Base-by-base conservation (phyloP, 1,139 yeast genomes). In the Taiozyma sp. region DNA sequence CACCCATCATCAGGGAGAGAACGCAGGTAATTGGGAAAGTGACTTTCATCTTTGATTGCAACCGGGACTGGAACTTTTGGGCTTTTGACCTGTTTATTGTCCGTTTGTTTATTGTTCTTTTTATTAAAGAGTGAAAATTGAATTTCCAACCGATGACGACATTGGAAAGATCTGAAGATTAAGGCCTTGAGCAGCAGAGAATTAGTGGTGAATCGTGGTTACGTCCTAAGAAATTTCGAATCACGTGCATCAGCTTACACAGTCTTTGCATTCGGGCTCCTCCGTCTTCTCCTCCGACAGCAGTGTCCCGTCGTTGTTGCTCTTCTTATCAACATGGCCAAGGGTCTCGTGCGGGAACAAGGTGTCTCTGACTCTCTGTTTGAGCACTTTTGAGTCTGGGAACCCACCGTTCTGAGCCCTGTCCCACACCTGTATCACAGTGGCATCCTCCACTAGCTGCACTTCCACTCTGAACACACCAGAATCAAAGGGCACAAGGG, bases 341-440 rank as follows among this genome's bases (percentile, higher is more conserved):
- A 81, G 63, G 13, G 65, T 60, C 22, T 71, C 65, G 0, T 62
- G 68, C 0, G 85, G 85, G 45, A 70, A 72, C n/a, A 80, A 65
- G 2, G 66, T 58, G 53, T 80, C 76, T 47, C 84, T 63, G 8
- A 83, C 78, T 44, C 70, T 66, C 55, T 80, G 82, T 65, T 83
- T 83, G 51, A 83, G 65, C 14, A 74, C 73, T 59, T 83, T 83
- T 16, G 84, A 76, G 57, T 83, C 87, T 6, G 85, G 87, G 64
- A 83, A 83, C 27, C 88, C 87, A n/a, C 75, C 79, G 34, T 76
- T 68, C 8, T 53, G 57, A 34, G 67, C 72, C 19, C 88, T 70
- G 56, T 83, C 87, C 87, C 88, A 83, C 4, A 83, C 57, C 3
- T 67, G 53, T 1, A 63, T 53, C 8, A 57, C 56, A 4, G 52